Base-by-base conservation (phyloP, 345 rosid genomes). In the Lagerstroemia speciosa region DNA sequence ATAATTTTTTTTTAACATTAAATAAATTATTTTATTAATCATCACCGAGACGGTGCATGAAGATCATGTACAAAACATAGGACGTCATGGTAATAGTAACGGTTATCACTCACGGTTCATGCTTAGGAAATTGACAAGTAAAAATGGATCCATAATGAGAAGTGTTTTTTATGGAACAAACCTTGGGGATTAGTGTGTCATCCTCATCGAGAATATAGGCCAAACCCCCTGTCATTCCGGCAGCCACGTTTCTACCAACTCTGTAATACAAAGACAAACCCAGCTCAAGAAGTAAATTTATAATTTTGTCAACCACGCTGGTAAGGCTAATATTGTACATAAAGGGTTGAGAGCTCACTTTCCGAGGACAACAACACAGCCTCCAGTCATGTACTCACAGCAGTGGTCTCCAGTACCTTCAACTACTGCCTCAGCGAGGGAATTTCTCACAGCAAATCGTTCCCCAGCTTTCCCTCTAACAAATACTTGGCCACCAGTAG, bases 181-280 rank as follows among this genome's bases (percentile, higher is more conserved):
- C 99, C 97, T 94, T 94, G 43, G 99, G 89, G 53, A 91, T 83
- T 46, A 94, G 79, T 76, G 89, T 82, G 71, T 89, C 81, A 41
- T 91, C 95, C 80, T 91, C 97, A 74, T 94, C 99, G 38, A 94
- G 95, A 70, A 94, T 78, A 72, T 94, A 94, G 48, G 96, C 88
- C 82, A 94, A 79, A 37, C 99, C 99, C 76, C 99, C 99, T 1
- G 99, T 94, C 99, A 94, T 94, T 70, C 99, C 99, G 33, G 99
- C 99, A 81, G 97, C 97, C 60, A 94, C 99, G 66, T 94, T 94
- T 83, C 99, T 84, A 67, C 99, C 99, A 76, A 91, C 97, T 70
- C 99, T 94, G 88, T 72, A 62, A 78, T 74, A 76, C 29, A 71
- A 2, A 79, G 50, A 60, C 45, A 72, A 37, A 69, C 68, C 34